Evolutionary conservation across 1,139 yeast genomes (phyloP), one percentile per base, ranked within the genome.

Genomic region (Geotrichum restrictum): DNA sequence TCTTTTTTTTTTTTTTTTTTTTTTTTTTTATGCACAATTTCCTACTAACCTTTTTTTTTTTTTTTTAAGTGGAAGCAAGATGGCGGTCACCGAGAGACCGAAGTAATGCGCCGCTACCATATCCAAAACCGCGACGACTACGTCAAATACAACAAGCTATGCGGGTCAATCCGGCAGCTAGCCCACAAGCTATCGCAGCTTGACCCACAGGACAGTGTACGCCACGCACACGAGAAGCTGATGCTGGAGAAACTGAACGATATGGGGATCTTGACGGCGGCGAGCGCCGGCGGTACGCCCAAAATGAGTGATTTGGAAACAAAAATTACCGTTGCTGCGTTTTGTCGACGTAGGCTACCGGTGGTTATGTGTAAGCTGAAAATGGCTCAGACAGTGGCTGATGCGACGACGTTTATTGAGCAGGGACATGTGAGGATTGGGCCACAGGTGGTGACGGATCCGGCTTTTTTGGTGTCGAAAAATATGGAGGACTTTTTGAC

Each of bases 371-470:
- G 95, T 64, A 79, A 97, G 56, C 74, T 91, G 59, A 88, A 86
- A 64, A 94, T 94, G 99, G 94, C 96, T 0, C 93, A 91, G 64
- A 85, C 85, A 44, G 77, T 93, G 39, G 74, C 80, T 34, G 98
- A 89, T 68, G 98, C 98, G 0, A 87, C 91, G 19, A 88, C 88
- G 47, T 88, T 88, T 66, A 79, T 94, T 19, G 98, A 93, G 66
- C 98, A 93, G 69, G 99, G 99, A 2, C 98, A 94, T 65, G 96
- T 94, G 3, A 79, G 98, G 61, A 96, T 94, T 10, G 99, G 99
- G 0, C 98, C 98, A 8, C 88, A 89, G 64, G 85, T 93, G 33
- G 83, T 94, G 46, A 89, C 96, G 0, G 98, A 94, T 67, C 95
- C 98, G 2, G 97, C 98, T 0, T 93, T 85, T 68, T 75, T 94